These are phyloP conservation scores for Plasmodium blacklocki DNA, from an alignment of 169 alveolate genomes.

Conservation along the genomic window DNA sequence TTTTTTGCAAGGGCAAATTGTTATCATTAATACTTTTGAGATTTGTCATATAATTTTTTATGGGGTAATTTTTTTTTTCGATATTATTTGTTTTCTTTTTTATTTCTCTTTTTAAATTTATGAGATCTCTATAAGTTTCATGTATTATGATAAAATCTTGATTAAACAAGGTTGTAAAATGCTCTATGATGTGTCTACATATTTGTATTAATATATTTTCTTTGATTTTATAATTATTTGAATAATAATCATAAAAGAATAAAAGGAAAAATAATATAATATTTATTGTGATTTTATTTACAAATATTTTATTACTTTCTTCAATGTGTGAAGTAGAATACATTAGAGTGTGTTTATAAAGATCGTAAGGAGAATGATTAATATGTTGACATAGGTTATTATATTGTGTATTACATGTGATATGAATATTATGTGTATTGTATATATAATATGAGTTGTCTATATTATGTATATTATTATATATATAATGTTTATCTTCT, in stretches of 20 bases:
- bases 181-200: constrained; percentile 63
- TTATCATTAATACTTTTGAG: too few species aligned
- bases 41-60: neutral
- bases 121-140: constrained; percentile 2
- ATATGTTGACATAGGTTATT: too few species aligned
- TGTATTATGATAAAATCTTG: constrained; percentile 18
- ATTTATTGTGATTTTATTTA: constrained; percentile 65
- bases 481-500: neutral
- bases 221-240: constrained; percentile 62
- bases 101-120: constrained; percentile 2
- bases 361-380: too few species aligned
- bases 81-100: neutral
- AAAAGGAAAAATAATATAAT: constrained; percentile 63
- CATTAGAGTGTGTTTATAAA: too few species aligned
- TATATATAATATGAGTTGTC: neutral
- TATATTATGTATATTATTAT: too few species aligned
- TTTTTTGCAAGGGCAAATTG: too few species aligned
- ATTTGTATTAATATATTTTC: constrained; percentile 74
- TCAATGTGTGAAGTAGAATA: too few species aligned
- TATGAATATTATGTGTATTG: neutral
- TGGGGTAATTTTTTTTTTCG: neutral
- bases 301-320: constrained; percentile 55
- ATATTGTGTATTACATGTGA: neutral
- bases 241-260: constrained; percentile 75
- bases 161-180: constrained; percentile 51